Percentiles rank a stretch among this genome's conserved stretches.
These are phyloP conservation scores for Takashimella tepidaria DNA, from an alignment of 1,284 basidiomycete genomes.

Conservation along the genomic window DNA sequence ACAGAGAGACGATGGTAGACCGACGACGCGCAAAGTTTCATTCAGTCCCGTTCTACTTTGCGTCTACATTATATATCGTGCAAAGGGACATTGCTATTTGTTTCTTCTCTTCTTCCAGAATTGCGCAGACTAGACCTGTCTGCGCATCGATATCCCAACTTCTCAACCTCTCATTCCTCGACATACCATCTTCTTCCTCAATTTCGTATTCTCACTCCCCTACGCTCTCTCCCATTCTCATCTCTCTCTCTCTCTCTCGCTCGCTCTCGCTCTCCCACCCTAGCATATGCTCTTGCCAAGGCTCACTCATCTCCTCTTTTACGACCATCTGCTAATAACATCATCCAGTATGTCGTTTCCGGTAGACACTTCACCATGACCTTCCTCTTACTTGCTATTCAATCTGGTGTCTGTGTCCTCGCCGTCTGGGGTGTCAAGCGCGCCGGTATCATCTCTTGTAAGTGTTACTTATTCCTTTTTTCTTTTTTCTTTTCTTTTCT, in stretches of 20 bases:
- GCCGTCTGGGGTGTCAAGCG: slow-evolving; percentile 73
- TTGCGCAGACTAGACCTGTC: no score
- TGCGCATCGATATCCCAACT: no score
- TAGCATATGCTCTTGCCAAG: neutral
- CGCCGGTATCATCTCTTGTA: slow-evolving; percentile 71
- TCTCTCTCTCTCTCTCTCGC: neutral
- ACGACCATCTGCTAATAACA: neutral
- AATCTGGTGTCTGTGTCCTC: slow-evolving; percentile 76
- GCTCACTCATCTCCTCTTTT: neutral
- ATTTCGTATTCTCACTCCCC: neutral
- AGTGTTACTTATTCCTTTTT: no score
- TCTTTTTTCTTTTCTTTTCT: no score
- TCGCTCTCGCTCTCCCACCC: slow-evolving; percentile 1
- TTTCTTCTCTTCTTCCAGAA: no score
- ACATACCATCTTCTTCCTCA: no score
- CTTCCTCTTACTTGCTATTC: slow-evolving; percentile 86
- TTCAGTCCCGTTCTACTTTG: no score
- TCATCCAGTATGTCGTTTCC: slow-evolving; percentile 80
- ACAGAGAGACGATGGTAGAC: no score
- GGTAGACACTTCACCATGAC: slow-evolving; percentile 95
- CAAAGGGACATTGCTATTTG: no score
- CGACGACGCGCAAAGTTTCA: no score
- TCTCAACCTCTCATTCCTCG: no score
- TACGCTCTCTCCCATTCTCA: neutral
- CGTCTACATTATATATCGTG: no score